Evolutionary conservation across 2,329 filamentous ascomycete genomes (phyloP), one percentile per base, ranked within the genome.

Genomic region (Xylaria sp.): DNA sequence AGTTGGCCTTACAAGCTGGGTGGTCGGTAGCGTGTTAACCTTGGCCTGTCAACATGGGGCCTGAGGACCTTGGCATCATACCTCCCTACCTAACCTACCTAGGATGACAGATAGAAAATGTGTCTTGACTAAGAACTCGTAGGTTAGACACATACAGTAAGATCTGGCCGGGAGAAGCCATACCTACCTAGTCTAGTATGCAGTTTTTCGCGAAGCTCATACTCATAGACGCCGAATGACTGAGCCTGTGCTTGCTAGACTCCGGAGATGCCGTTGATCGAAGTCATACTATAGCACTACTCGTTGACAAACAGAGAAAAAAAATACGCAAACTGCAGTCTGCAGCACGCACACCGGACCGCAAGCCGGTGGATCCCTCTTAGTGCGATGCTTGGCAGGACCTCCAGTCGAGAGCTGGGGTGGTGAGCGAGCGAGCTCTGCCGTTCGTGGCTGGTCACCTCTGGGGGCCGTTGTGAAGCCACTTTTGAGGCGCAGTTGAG

Each of bases 401-500:
- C 6, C 6, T 30, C 23, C 23, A 30, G 23, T 30, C 23, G 23
- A 30, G 4, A 30, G 23, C 23, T 30, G 23, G 23, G 23, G 4
- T 30, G 16, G 16, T 16, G 16, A 16, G 16, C 16, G 23, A 30
- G 23, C 5, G 23, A 51, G 10, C 42, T 46, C 13, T 46, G 42
- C 42, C 42, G 42, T 23, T 50, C 23, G 57, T 58, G 52, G 57
- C 57, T 62, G 19, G 58, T 60, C 52, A 44, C 34, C 39, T 30
- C 52, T 54, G 58, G 55, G 54, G 53, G 57, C 57, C 52, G 11
- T 6, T 46, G 58, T 54, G 67, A 68, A 70, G 67, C 68, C 68
- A 69, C 68, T 64, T 66, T 64, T 61, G 68, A 62, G 67, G 68
- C 68, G 68, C 68, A 70, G 68, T 57, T 57, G 13, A 66, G 66